These are phyloP conservation scores for Starmerella potacharoeniae DNA, from an alignment of 805 yeast genomes.

Conservation along the genomic window DNA sequence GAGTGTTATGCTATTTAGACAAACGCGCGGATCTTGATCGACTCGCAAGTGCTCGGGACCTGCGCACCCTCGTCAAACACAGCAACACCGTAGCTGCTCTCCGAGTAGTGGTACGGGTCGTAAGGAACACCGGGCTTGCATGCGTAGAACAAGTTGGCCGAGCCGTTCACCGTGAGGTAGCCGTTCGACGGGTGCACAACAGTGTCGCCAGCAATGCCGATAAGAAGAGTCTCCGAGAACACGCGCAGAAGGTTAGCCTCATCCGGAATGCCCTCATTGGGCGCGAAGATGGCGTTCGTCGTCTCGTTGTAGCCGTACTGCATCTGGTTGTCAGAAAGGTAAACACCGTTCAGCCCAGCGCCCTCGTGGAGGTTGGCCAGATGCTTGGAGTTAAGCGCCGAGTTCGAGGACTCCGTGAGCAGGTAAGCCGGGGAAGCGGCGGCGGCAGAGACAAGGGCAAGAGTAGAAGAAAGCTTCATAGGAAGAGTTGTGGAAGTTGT, in stretches of 20 bases:
- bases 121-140: not conserved
- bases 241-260: not conserved
- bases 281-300: not conserved
- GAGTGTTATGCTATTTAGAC: not conserved
- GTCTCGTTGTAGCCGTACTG: not conserved
- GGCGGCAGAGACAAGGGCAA: not conserved
- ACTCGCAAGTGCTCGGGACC: not conserved
- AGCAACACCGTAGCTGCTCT: not conserved
- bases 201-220: not conserved
- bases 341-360: slow-evolving; percentile 1
- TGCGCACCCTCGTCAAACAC: not conserved
- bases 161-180: slow-evolving; percentile 5
- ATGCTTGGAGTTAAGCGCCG: not conserved
- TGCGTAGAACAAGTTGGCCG: slow-evolving; percentile 1
- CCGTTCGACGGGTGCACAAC: not conserved
- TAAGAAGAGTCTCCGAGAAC: not conserved
- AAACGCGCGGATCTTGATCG: not conserved
- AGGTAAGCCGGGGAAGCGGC: not conserved
- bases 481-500: not conserved
- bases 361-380: slow-evolving; percentile 2
- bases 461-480: not conserved
- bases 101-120: slow-evolving; percentile 2
- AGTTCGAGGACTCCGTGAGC: not conserved
- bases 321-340: not conserved
- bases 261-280: not conserved